Percentiles rank a stretch among this genome's conserved stretches.
Conservation (phyloP, 352 stramenopile species). For the Phytophthora syringae region DNA sequence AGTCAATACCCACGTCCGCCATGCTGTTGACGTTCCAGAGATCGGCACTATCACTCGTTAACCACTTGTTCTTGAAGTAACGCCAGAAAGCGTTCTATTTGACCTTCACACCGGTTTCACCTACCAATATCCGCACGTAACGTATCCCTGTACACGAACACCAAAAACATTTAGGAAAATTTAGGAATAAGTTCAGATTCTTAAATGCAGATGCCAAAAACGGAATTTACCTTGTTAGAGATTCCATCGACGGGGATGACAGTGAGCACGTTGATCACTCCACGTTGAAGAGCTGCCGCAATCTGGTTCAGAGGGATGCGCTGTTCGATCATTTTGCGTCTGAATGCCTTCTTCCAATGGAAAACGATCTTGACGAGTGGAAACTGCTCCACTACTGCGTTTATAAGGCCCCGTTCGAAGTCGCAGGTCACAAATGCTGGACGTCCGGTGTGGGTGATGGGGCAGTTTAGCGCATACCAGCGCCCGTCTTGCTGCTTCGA, state of each 20-base stretch:
- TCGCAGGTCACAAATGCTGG: slow-evolving; percentile 10
- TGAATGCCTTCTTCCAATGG: slow-evolving; percentile 20
- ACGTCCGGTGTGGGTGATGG: too few relatives aligned
- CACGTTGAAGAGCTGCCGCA: not conserved
- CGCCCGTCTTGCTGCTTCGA: too few relatives aligned
- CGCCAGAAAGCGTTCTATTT: too few relatives aligned
- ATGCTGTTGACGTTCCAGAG: not conserved
- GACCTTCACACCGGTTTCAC: too few relatives aligned
- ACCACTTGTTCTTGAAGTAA: too few relatives aligned
- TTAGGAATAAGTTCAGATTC: too few relatives aligned
- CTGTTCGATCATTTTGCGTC: slow-evolving; percentile 17
- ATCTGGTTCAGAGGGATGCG: slow-evolving; percentile 6
- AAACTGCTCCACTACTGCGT: slow-evolving; percentile 15
- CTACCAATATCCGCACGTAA: too few relatives aligned
- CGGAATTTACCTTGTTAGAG: slow-evolving; percentile 67
- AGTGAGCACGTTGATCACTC: slow-evolving; percentile 9
- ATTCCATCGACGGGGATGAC: slow-evolving; percentile 17
- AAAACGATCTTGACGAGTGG: slow-evolving; percentile 9
- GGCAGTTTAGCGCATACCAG: too few relatives aligned
- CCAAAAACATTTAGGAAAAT: too few relatives aligned
- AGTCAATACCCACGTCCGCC: not conserved
- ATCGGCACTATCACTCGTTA: not conserved
- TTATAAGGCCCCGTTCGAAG: slow-evolving; percentile 20
- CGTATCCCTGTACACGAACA: too few relatives aligned
- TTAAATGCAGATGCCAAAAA: too few relatives aligned